Conservation (phyloP, 108 stramenopile genomes). For the Aurantiochytrium sp. region DNA sequence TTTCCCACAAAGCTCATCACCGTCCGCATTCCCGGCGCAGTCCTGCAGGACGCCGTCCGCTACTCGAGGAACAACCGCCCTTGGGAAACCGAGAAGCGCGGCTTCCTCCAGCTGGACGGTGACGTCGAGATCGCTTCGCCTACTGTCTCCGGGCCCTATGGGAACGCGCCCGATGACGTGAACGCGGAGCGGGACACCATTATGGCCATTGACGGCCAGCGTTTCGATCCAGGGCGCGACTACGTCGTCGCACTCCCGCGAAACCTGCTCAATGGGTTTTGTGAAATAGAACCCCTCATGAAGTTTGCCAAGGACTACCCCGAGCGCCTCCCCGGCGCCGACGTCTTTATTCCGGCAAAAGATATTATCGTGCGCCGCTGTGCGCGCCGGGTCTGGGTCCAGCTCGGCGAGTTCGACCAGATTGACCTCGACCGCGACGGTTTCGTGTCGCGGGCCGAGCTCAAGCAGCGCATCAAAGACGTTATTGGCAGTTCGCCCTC, state of each 20-base stretch:
- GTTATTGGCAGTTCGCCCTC: conserved; percentile 58
- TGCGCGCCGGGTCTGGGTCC: conserved; percentile 45
- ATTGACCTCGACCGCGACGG: conserved; percentile 70
- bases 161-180: not conserved
- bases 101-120: not conserved
- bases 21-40: conserved; percentile 60
- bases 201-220: conserved; percentile 35
- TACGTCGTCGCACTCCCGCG: conserved; percentile 68
- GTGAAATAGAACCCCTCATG: conserved; percentile 69
- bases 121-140: not conserved
- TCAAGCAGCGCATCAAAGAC: conserved; percentile 50
- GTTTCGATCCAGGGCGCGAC: conserved; percentile 45
- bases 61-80: conserved; percentile 52
- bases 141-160: not conserved
- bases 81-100: not conserved
- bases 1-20: conserved; percentile 74
- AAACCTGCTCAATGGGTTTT: conserved; percentile 72
- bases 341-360: conserved; percentile 58
- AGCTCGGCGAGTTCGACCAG: conserved; percentile 59
- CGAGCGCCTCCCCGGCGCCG: conserved; percentile 54
- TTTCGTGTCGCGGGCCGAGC: conserved; percentile 56
- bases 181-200: conserved; percentile 52
- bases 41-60: conserved; percentile 59
- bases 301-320: conserved; percentile 52
- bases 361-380: conserved; percentile 45